phyloP scores from a whole-genome alignment of 1,139 yeast species.

The Magnusiomyces fungicola region DNA sequence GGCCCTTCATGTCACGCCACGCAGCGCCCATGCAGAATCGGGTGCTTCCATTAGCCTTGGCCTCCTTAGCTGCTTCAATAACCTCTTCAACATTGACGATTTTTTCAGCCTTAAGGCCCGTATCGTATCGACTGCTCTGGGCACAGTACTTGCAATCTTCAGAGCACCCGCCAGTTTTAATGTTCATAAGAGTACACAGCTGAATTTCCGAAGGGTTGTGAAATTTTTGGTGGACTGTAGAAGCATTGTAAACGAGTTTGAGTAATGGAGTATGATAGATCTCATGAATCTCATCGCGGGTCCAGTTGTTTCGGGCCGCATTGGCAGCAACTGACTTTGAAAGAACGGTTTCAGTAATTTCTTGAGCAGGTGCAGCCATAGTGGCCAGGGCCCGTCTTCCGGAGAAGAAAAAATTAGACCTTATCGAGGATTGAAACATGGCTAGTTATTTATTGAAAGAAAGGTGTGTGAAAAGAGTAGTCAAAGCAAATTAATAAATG shows the following conservation, averaged over 20 bases:
- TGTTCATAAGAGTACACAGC: constrained; percentile 64
- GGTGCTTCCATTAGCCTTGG: constrained; percentile 65
- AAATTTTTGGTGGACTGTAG: constrained; percentile 55
- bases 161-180: constrained; percentile 75
- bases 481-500: background rate
- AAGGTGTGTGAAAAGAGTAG: background rate
- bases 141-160: constrained; percentile 81
- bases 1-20: constrained; percentile 78
- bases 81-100: constrained; percentile 56
- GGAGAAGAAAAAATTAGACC: background rate
- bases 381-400: background rate
- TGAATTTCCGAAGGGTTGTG: constrained; percentile 69
- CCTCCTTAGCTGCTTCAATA: constrained; percentile 53
- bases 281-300: constrained; percentile 48
- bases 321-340: background rate
- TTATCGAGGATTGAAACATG: too few species aligned
- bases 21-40: constrained; percentile 86
- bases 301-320: constrained; percentile 43
- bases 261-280: constrained; percentile 60
- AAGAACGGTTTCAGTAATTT: too few species aligned
- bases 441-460: background rate
- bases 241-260: constrained; percentile 53
- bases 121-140: constrained; percentile 59
- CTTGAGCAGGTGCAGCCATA: background rate
- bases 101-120: constrained; percentile 64